Evolutionary conservation across 2,329 filamentous ascomycete genomes (phyloP), one percentile per base, ranked within the genome.

Genomic region (Xylariaceae sp.): DNA sequence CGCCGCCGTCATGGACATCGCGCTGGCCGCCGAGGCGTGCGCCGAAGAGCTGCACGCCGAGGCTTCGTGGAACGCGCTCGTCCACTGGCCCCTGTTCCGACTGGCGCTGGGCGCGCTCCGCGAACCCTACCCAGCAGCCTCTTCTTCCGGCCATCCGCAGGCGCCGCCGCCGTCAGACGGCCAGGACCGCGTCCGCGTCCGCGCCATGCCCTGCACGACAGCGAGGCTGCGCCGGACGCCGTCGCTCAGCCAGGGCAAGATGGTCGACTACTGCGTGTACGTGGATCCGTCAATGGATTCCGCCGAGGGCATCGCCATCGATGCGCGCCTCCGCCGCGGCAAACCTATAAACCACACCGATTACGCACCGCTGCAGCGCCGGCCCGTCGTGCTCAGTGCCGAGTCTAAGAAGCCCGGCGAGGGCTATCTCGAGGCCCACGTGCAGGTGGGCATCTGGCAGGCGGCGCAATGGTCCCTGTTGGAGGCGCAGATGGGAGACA

Each of bases 381-480:
- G 39, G 15, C 42, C 42, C 7, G 34, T 44, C 19, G 31, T 40
- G 13, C 27, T 49, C 11, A 45, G 42, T 29, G 38, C 44, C 25
- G 39, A 40, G 46, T 44, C 42, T 37, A 44, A 38, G 42, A 45
- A 35, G 19, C 30, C 35, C 19, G 37, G 38, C 29, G 45, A 42
- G 22, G 32, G 33, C 16, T 35, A 31, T 17, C 31, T 29, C 12
- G 33, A 37, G 18, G 43, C 40, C 8, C 33, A 39, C 11, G n/a
- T 47, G n/a, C 39, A 44, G 26, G 28, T 49, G 17, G 35, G 40
- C 14, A 36, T 41, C 7, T 50, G 40, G 48, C 43, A 46, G 30
- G 39, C 37, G 8, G 46, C 45, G 11, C 46, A 49, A 13, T 49
- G 40, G 43, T n/a, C n/a, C n/a, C n/a, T n/a, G n/a, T n/a, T n/a